Evolutionary conservation across 192 early-diverging fungal species (phyloP).

Genomic region (Coemansia pectinata): DNA sequence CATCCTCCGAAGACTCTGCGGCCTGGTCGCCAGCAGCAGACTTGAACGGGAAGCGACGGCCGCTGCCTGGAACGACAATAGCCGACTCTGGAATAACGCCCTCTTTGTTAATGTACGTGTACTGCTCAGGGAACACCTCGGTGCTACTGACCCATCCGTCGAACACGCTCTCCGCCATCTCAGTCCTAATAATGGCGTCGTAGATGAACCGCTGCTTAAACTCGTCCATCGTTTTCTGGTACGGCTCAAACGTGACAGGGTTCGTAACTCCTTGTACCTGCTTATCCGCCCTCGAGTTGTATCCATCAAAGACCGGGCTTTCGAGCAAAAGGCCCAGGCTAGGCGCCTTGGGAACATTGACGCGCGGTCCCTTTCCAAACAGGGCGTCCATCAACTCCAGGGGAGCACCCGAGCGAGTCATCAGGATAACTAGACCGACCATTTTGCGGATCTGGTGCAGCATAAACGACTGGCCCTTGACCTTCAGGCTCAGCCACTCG

Average conservation of each 20-base stretch:
- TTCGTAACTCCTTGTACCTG: conserved; percentile 30
- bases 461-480: conserved; percentile 98
- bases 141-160: conserved; percentile 48
- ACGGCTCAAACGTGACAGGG: conserved; percentile 61
- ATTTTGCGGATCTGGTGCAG: conserved; percentile 99
- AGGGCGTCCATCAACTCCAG: conserved; percentile 64
- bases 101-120: conserved; percentile 47
- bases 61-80: conserved; percentile 29
- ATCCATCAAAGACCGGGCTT: conserved; percentile 68
- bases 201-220: conserved; percentile 94
- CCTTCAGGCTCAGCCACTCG: conserved; percentile 93
- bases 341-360: conserved; percentile 98
- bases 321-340: conserved; percentile 88
- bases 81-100: conserved; percentile 54
- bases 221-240: conserved; percentile 69
- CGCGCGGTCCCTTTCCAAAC: conserved; percentile 60
- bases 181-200: conserved; percentile 72
- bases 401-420: conserved; percentile 75
- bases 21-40: not conserved
- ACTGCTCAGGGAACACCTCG: conserved; percentile 52
- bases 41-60: not conserved
- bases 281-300: conserved; percentile 55
- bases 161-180: conserved; percentile 64
- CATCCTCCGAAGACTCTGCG: conserved; percentile 38
- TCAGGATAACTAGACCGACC: conserved; percentile 88